phyloP scores from a whole-genome alignment of 164 flowering plant species.

The Piper longum region DNA sequence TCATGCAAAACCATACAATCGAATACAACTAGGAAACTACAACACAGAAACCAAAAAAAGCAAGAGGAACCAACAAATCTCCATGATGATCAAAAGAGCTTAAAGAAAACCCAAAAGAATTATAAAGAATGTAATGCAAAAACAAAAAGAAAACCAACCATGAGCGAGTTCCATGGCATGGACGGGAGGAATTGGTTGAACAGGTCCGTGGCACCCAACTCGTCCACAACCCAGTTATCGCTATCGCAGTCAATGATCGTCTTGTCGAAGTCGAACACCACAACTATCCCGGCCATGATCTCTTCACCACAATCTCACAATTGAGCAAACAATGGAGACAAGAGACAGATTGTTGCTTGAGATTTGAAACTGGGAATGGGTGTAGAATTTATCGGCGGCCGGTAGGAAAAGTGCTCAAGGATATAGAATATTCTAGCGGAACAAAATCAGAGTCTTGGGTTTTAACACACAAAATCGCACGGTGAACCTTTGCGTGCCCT shows the following conservation, averaged over 20 bases:
- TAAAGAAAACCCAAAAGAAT: too few species aligned
- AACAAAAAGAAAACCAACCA: slow-evolving; percentile 25
- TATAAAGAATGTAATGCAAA: too few species aligned
- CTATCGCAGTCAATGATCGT: slow-evolving; percentile 68
- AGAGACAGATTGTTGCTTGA: background rate
- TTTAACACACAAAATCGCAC: too few species aligned
- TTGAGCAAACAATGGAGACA: background rate
- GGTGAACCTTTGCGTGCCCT: too few species aligned
- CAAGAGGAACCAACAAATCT: too few species aligned
- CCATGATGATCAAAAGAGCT: too few species aligned
- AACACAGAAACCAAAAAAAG: too few species aligned
- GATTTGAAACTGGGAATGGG: background rate
- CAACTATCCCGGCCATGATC: slow-evolving; percentile 38
- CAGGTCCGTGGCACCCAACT: slow-evolving; percentile 41
- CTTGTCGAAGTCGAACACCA: slow-evolving; percentile 70
- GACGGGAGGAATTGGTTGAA: slow-evolving; percentile 60
- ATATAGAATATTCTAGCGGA: background rate
- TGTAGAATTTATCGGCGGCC: background rate
- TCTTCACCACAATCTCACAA: background rate
- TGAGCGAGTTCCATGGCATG: slow-evolving; percentile 68
- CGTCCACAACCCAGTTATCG: slow-evolving; percentile 70
- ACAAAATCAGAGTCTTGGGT: background rate
- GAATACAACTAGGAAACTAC: too few species aligned
- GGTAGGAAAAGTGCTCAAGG: background rate
- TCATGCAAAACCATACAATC: too few species aligned